These are phyloP conservation scores for Tylopilus cervinicoccineus DNA, from an alignment of 768 basidiomycete genomes.

Conservation along the genomic window DNA sequence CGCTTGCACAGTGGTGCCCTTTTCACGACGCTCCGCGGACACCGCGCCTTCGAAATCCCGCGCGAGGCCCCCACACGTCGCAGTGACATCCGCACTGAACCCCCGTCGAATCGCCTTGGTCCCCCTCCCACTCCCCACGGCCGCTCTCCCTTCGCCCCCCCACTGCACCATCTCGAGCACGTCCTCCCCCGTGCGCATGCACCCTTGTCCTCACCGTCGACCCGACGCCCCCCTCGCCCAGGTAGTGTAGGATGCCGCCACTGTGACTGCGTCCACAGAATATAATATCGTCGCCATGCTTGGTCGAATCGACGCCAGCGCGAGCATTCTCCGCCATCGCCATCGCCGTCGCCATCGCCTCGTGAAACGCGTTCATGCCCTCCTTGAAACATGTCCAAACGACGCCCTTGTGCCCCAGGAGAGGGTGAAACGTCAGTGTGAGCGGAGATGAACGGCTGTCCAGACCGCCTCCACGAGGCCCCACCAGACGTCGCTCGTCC, in stretches of 20 bases:
- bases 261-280: not conserved
- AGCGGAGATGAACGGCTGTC: slow-evolving; percentile 12
- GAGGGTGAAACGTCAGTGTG: not conserved
- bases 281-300: slow-evolving; percentile 44
- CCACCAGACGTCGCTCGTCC: not conserved
- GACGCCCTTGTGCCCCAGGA: too few relatives aligned
- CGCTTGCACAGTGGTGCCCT: slow-evolving; percentile 45
- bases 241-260: too few relatives aligned
- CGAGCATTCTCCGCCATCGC: slow-evolving; percentile 47
- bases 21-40: slow-evolving; percentile 54
- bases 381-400: not conserved
- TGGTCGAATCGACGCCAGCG: slow-evolving; percentile 46
- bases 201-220: too few relatives aligned
- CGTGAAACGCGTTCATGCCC: slow-evolving; percentile 40
- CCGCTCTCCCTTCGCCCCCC: slow-evolving; percentile 37
- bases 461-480: slow-evolving; percentile 5
- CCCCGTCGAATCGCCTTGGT: slow-evolving; percentile 47
- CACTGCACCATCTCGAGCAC: slow-evolving; percentile 46
- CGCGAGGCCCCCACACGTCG: slow-evolving; percentile 34
- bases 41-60: slow-evolving; percentile 42
- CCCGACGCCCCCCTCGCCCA: too few relatives aligned
- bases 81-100: slow-evolving; percentile 52
- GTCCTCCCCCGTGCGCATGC: too few relatives aligned
- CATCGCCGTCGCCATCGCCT: slow-evolving; percentile 40
- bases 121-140: slow-evolving; percentile 33